Base-by-base conservation (phyloP, 2,329 filamentous ascomycete genomes). In the Alternaria dauci region DNA sequence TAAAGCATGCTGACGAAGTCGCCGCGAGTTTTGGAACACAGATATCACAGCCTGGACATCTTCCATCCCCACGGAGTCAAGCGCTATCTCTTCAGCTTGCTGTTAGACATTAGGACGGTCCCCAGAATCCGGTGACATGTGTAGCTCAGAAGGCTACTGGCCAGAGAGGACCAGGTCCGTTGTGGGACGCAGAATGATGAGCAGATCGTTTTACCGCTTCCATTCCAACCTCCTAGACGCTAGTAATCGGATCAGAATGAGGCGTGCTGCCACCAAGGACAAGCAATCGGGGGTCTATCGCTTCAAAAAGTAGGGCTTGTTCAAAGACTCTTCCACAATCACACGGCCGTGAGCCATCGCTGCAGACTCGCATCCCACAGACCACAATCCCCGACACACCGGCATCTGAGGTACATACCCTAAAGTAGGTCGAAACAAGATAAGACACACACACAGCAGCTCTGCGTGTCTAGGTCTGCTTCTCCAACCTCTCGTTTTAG, bases 1-100 rank as follows among this genome's bases (percentile, higher is more conserved):
- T 38, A 57, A 36, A 39, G 38, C 30, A 59, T 48, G 55, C 55
- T 63, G 53, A 63, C 55, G 47, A 58, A 47, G 54, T 58, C 30
- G 54, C 48, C 36, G 43, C 48, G 48, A 50, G 54, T 26, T n/a
- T 44, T 28, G 52, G 28, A 51, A 38, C 23, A 56, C 48, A n/a
- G 18, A 16, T 42, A 34, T 18, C 18, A 26, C 28, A 61, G 43
- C n/a, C 43, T n/a, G 38, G 34, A 36, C 43, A 53, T 42, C 55
- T 52, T 34, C 8, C 16, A 23, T 38, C 36, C 28, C 18, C 18
- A 34, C 32, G 26, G 42, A 60, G 20, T 39, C 41, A 48, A 36
- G 34, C 58, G 41, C 34, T 52, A 51, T 48, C 42, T 52, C 28
- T 57, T 18, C 41, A 46, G 47, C 34, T 47, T 41, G 47, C 26